These are phyloP conservation scores for Microdochium trichocladiopsis DNA, from an alignment of 2,329 filamentous ascomycete genomes.

Conservation along the genomic window DNA sequence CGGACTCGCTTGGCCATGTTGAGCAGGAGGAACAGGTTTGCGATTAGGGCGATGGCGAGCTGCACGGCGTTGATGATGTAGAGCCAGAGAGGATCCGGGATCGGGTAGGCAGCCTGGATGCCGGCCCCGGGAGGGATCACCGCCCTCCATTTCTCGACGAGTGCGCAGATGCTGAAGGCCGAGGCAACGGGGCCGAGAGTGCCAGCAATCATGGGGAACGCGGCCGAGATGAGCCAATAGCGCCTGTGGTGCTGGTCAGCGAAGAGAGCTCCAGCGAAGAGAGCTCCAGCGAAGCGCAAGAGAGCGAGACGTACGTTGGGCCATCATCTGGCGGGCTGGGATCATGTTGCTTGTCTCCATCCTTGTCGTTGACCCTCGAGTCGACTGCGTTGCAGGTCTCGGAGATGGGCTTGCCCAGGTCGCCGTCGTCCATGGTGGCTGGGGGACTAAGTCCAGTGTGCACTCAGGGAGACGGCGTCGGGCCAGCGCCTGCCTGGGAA, in stretches of 20 bases:
- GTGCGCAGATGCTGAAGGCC: slow-evolving; percentile 77
- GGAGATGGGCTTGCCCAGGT: slow-evolving; percentile 27
- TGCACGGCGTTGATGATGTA: slow-evolving; percentile 72
- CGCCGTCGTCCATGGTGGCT: slow-evolving; percentile 32
- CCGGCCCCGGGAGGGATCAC: slow-evolving; percentile 38
- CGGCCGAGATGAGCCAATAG: slow-evolving; percentile 59
- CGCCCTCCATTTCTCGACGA: slow-evolving; percentile 75
- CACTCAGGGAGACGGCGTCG: background rate
- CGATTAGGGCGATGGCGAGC: slow-evolving; percentile 65
- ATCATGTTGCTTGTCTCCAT: background rate
- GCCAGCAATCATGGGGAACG: slow-evolving; percentile 73
- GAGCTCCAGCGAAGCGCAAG: background rate
- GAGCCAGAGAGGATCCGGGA: slow-evolving; percentile 67
- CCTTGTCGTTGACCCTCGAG: background rate
- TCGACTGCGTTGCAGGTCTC: slow-evolving; percentile 17
- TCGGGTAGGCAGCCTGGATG: slow-evolving; percentile 40
- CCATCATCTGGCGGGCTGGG: background rate
- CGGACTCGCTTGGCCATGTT: slow-evolving; percentile 79
- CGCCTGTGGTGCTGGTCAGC: slow-evolving; percentile 28
- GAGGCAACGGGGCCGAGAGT: slow-evolving; percentile 83
- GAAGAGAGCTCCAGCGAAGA: background rate
- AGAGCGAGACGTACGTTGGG: background rate
- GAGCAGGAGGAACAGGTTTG: slow-evolving; percentile 75
- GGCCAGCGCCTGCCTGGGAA: background rate
- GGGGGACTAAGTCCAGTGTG: background rate